Percentiles rank a stretch among this genome's conserved stretches.
These are phyloP conservation scores for Hortiboletus rubellus DNA, from an alignment of 1,284 basidiomycete genomes.

Conservation along the genomic window DNA sequence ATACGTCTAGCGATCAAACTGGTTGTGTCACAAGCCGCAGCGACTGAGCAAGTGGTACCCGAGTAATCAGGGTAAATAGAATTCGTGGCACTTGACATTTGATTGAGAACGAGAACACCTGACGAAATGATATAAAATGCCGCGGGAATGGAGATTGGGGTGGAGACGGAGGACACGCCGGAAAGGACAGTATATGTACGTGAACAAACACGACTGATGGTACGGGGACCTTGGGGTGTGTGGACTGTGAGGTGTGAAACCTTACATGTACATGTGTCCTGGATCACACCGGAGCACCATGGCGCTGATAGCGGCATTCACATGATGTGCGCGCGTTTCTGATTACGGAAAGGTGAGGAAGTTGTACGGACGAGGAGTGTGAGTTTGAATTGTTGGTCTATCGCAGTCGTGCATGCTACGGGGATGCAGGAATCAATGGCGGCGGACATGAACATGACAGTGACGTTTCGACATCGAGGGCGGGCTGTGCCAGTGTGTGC, in stretches of 20 bases:
- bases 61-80: slow-evolving; percentile 7
- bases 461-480: slow-evolving; percentile 31
- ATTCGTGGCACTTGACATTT: slow-evolving; percentile 15
- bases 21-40: slow-evolving; percentile 27
- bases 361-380: slow-evolving; percentile 29
- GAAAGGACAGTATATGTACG: slow-evolving; percentile 35
- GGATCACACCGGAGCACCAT: slow-evolving; percentile 30
- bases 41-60: neutral
- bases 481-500: slow-evolving; percentile 4
- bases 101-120: slow-evolving; percentile 19
- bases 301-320: slow-evolving; percentile 36
- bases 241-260: slow-evolving; percentile 36
- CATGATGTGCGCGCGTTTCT: slow-evolving; percentile 32
- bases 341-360: slow-evolving; percentile 33
- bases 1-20: slow-evolving; percentile 25
- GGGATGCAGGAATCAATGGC: slow-evolving; percentile 16
- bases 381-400: slow-evolving; percentile 20
- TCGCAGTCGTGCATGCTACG: slow-evolving; percentile 27
- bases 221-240: slow-evolving; percentile 37
- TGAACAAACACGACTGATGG: slow-evolving; percentile 34
- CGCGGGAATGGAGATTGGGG: slow-evolving; percentile 36
- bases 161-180: slow-evolving; percentile 35
- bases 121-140: slow-evolving; percentile 24
- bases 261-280: slow-evolving; percentile 28
- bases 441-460: slow-evolving; percentile 32